These are phyloP conservation scores for Entamoeba dispar DNA, from an alignment of 208 protist species.

Conservation along the genomic window DNA sequence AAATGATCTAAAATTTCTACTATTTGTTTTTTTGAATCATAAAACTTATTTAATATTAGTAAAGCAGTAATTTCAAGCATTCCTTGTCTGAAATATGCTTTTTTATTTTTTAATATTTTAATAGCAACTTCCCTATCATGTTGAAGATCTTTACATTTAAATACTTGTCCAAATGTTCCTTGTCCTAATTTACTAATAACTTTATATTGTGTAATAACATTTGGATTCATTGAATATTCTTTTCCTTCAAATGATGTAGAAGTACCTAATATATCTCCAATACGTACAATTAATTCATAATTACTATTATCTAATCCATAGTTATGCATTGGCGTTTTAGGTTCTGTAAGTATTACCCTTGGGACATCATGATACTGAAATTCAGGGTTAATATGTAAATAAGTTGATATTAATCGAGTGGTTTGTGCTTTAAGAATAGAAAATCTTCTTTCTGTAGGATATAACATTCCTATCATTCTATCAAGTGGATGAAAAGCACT, in stretches of 20 bases:
- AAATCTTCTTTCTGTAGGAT: too few species aligned
- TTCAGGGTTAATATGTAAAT: not conserved
- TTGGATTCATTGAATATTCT: not conserved
- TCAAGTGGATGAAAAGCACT: too few species aligned
- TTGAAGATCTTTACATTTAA: conserved; percentile 32
- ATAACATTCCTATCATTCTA: too few species aligned
- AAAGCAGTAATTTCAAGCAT: conserved; percentile 27
- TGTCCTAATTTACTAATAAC: conserved; percentile 31
- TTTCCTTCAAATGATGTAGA: not conserved
- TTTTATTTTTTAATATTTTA: conserved; percentile 38
- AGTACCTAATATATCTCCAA: not conserved
- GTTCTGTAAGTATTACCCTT: not conserved
- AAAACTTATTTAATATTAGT: not conserved
- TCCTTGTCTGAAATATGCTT: conserved; percentile 23
- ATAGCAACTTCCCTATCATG: conserved; percentile 7
- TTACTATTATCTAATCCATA: not conserved
- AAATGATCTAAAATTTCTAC: conserved; percentile 14
- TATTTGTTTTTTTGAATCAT: not conserved
- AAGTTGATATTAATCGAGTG: not conserved
- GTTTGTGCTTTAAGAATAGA: not conserved
- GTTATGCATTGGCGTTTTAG: not conserved
- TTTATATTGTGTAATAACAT: not conserved
- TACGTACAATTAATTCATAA: not conserved
- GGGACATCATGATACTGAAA: not conserved
- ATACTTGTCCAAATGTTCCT: conserved; percentile 67